Percentiles rank a stretch among this genome's conserved stretches.
phyloP scores from a whole-genome alignment of 2,329 filamentous ascomycete genomes.

The Hirsutella minnesotensis region DNA sequence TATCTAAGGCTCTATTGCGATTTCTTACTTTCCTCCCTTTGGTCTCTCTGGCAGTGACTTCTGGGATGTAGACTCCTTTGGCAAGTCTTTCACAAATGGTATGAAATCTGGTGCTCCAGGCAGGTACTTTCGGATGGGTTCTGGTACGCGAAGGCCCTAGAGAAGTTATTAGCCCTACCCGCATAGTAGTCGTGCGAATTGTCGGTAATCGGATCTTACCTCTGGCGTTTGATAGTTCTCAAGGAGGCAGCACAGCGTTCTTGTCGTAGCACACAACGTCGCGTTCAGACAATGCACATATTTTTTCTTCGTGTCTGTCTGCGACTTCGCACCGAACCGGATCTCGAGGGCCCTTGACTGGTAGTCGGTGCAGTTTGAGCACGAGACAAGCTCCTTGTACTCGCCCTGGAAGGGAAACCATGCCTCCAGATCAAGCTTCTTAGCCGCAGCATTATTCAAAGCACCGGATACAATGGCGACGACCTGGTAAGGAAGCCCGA shows the following conservation, averaged over 20 bases:
- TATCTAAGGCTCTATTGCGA: too few relatives aligned
- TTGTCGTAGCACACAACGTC: conserved; percentile 80
- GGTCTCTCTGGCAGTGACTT: conserved; percentile 17
- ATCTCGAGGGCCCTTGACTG: conserved; percentile 92
- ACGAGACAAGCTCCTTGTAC: conserved; percentile 96
- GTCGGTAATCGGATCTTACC: conserved; percentile 27
- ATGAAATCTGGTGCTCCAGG: conserved; percentile 84
- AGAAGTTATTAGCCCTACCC: too few relatives aligned
- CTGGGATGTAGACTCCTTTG: conserved; percentile 46
- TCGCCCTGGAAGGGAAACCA: conserved; percentile 95
- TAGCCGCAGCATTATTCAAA: conserved; percentile 62
- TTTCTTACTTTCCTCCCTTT: conserved; percentile 20
- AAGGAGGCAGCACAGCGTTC: conserved; percentile 85
- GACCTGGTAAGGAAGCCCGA: conserved; percentile 81
- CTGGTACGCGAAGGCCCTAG: conserved; percentile 67
- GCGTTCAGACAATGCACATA: conserved; percentile 92
- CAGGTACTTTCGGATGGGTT: conserved; percentile 78
- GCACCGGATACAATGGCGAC: conserved; percentile 95
- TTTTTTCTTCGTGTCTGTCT: conserved; percentile 72
- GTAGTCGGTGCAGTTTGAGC: conserved; percentile 97
- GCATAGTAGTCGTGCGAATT: too few relatives aligned
- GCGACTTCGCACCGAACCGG: conserved; percentile 76
- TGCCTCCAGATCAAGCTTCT: conserved; percentile 93
- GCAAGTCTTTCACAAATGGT: conserved; percentile 74
- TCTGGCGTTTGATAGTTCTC: conserved; percentile 95